Percentiles rank a stretch among this genome's conserved stretches.
Evolutionary conservation across 1,284 basidiomycete species (phyloP).

Genomic region (Vanrija humicola): DNA sequence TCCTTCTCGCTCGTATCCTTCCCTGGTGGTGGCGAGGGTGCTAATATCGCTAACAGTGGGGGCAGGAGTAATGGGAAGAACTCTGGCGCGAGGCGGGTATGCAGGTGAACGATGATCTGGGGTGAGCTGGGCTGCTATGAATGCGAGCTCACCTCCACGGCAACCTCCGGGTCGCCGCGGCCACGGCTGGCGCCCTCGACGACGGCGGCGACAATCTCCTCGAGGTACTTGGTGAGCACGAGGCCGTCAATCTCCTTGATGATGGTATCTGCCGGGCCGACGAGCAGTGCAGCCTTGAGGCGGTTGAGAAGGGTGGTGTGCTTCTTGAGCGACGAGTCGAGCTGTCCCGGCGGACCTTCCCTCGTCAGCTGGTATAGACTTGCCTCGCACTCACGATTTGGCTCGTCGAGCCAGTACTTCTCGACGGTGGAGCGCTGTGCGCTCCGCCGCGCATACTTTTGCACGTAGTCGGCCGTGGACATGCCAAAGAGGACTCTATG

Average conservation of each 20-base stretch:
- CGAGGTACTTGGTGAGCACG: slow-evolving; percentile 90
- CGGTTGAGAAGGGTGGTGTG: slow-evolving; percentile 91
- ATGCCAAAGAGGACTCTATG: slow-evolving; percentile 10
- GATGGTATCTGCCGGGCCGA: slow-evolving; percentile 61
- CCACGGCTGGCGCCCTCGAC: slow-evolving; percentile 81
- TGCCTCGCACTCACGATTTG: slow-evolving; percentile 32
- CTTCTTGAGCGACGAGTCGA: slow-evolving; percentile 88
- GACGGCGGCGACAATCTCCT: slow-evolving; percentile 84
- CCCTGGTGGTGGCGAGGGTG: slow-evolving; percentile 49
- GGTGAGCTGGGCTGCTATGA: background rate
- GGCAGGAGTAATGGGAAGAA: slow-evolving; percentile 73
- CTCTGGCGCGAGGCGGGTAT: slow-evolving; percentile 73
- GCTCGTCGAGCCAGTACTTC: slow-evolving; percentile 46
- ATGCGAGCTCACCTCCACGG: slow-evolving; percentile 68
- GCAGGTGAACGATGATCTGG: slow-evolving; percentile 82
- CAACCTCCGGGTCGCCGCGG: slow-evolving; percentile 81
- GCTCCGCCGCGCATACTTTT: slow-evolving; percentile 37
- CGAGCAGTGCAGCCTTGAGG: slow-evolving; percentile 55
- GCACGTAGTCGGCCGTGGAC: slow-evolving; percentile 44
- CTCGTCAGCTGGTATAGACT: background rate
- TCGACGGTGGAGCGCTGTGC: slow-evolving; percentile 38
- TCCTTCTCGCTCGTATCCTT: slow-evolving; percentile 55
- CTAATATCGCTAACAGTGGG: slow-evolving; percentile 63
- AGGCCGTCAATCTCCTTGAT: slow-evolving; percentile 86
- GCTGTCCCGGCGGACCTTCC: slow-evolving; percentile 46